Conservation (phyloP, 257 asterid genomes). For the Capsicum rhomboideum region DNA sequence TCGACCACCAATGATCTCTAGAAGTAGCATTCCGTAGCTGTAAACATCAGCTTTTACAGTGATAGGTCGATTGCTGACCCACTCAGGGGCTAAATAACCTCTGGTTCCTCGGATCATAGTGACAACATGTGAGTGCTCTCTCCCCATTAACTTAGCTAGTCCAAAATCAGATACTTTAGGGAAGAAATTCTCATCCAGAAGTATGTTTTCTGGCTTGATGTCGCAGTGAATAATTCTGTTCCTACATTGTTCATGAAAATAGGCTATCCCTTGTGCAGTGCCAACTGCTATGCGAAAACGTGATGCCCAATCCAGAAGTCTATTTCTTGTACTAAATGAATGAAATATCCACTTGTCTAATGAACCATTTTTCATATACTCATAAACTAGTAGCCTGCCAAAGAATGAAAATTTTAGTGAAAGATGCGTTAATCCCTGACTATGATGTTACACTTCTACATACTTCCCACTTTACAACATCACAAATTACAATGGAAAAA, state of each 20-base stretch:
- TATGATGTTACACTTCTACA: background rate
- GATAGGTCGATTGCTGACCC: slow-evolving; percentile 80
- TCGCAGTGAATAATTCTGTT: slow-evolving; percentile 79
- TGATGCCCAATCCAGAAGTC: slow-evolving; percentile 64
- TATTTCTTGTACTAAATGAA: slow-evolving; percentile 27
- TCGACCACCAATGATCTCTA: slow-evolving; percentile 81
- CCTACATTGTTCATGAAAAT: slow-evolving; percentile 85
- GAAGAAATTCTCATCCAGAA: slow-evolving; percentile 59
- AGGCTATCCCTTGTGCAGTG: slow-evolving; percentile 84
- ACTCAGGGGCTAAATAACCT: slow-evolving; percentile 84
- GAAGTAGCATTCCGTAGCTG: slow-evolving; percentile 87
- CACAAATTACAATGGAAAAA: background rate
- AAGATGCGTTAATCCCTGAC: background rate
- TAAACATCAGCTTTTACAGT: slow-evolving; percentile 90
- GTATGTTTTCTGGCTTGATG: slow-evolving; percentile 82
- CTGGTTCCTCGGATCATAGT: slow-evolving; percentile 86
- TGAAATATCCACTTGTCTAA: slow-evolving; percentile 85
- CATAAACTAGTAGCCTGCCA: slow-evolving; percentile 80
- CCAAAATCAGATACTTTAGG: slow-evolving; percentile 92
- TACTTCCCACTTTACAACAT: background rate
- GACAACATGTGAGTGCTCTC: slow-evolving; percentile 77
- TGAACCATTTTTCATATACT: slow-evolving; percentile 82
- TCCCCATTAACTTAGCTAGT: slow-evolving; percentile 86
- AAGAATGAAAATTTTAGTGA: background rate
- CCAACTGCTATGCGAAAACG: slow-evolving; percentile 67